Evolutionary conservation across 1,284 basidiomycete genomes (phyloP).

Genomic region (Schizophyllum amplum): DNA sequence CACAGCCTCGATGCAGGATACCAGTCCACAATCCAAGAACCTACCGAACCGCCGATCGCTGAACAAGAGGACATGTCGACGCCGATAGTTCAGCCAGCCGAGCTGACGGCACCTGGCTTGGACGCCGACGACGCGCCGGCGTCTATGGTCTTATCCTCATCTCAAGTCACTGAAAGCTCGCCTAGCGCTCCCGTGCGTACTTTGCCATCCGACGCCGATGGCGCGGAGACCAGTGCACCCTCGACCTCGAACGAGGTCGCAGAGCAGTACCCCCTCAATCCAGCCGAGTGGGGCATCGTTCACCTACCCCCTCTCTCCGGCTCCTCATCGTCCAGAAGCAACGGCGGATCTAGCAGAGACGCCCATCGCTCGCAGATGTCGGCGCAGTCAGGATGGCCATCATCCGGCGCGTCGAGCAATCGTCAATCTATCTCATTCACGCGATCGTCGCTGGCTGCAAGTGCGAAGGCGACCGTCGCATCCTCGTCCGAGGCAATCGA

Average conservation of each 20-base stretch:
- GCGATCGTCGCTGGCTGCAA: slow-evolving; percentile 12
- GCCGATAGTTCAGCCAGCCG: neutral
- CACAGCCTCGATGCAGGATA: neutral
- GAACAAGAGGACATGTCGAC: neutral
- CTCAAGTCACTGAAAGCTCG: neutral
- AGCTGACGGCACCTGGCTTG: neutral
- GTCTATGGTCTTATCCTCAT: neutral
- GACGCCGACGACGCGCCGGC: too few relatives aligned
- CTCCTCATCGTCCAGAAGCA: neutral
- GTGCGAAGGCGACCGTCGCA: neutral
- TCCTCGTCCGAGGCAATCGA: too few relatives aligned
- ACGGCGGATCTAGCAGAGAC: too few relatives aligned
- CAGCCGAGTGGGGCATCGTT: slow-evolving; percentile 41
- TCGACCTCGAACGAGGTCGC: slow-evolving; percentile 1
- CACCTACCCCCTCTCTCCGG: slow-evolving; percentile 35
- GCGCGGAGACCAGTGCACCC: slow-evolving; percentile 1
- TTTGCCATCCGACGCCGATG: slow-evolving; percentile 8
- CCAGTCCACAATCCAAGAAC: neutral
- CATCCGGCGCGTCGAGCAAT: neutral
- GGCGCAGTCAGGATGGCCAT: neutral
- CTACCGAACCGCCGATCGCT: neutral
- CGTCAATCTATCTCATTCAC: slow-evolving; percentile 5
- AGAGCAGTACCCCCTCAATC: slow-evolving; percentile 24
- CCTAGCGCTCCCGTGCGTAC: slow-evolving; percentile 4
- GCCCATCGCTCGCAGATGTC: neutral